Evolutionary conservation across 805 yeast species (phyloP), one percentile per base, ranked within the genome.

Genomic region (Kockiozyma suomiensis): DNA sequence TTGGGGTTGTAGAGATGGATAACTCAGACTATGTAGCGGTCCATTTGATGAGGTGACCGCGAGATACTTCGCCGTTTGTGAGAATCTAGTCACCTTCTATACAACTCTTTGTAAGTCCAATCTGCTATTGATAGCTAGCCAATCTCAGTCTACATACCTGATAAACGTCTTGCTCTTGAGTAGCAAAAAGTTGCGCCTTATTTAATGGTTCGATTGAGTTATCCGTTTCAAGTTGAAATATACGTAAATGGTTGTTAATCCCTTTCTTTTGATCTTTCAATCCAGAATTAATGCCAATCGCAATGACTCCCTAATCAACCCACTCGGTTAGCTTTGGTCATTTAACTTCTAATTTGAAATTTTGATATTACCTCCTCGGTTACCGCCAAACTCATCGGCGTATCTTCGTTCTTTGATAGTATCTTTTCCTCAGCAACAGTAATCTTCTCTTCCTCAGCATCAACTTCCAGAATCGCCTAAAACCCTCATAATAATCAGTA

Each of bases 361-460:
- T n/a, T n/a, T n/a, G n/a, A n/a, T n/a, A n/a, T n/a, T 25, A 50
- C 65, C 64, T 77, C 70, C 2, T 74, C 71, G 37, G 79, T 76
- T 13, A 81, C 79, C 64, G 85, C 96, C 51, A 93, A 68, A 49
- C 94, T 85, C 70, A 91, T 90, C 10, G 97, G 97, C n/a, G 91
- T 85, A 72, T 92, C 97, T 66, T 89, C 96, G 54, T 54, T 45
- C 40, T 65, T 83, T 79, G 12, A 42, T 13, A 65, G 33, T 6
- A 54, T 35, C 15, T 42, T 51, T 41, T 56, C 64, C 21, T 42
- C 42, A 15, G n/a, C 35, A 2, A 53, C 4, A n/a, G 35, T 30
- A 13, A 56, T 49, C 46, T 32, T 50, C 19, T 74, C 71, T 57
- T 79, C 79, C 35, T 78, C 78, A 55, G 86, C 83, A 68, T 83